Conservation (phyloP, 139 green algal genomes). For the Micractinium conductrix region DNA sequence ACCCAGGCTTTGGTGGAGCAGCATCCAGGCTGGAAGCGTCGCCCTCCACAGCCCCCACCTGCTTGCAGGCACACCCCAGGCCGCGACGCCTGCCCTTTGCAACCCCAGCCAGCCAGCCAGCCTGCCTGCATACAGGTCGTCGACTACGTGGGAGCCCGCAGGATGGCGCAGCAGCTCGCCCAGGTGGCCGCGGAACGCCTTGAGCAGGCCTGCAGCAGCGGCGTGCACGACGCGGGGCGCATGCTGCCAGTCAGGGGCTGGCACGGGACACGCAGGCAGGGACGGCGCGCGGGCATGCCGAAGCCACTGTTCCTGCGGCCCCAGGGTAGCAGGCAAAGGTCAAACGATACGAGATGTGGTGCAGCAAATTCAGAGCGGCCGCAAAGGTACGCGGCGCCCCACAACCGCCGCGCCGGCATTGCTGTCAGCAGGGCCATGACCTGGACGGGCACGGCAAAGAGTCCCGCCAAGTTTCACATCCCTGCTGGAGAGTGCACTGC, state of each 20-base stretch:
- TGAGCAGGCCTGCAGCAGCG: constrained; percentile 77
- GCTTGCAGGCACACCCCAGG: not conserved
- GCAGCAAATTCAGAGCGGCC: not conserved
- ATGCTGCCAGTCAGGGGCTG: not conserved
- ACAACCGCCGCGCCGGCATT: constrained; percentile 22
- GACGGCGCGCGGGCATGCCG: not conserved
- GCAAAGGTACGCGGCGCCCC: not conserved
- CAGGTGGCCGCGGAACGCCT: constrained; percentile 74
- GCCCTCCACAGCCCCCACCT: not conserved
- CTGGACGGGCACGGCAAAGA: not conserved
- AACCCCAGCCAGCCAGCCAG: not conserved
- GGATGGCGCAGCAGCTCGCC: constrained; percentile 86
- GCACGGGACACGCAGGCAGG: not conserved
- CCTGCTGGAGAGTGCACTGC: constrained; percentile 14
- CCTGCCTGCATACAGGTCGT: constrained; percentile 54
- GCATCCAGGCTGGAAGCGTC: not conserved
- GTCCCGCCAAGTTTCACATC: constrained; percentile 60
- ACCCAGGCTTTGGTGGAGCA: not conserved
- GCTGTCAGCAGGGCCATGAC: constrained; percentile 72
- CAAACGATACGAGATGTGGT: not conserved
- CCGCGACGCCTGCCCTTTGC: not conserved
- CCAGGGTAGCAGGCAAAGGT: not conserved
- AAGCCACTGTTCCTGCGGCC: too few relatives aligned
- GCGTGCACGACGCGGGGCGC: too few relatives aligned
- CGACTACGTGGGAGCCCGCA: constrained; percentile 77